Conservation (phyloP, 495 filamentous ascomycete species). For the Oleoguttula mirabilis region DNA sequence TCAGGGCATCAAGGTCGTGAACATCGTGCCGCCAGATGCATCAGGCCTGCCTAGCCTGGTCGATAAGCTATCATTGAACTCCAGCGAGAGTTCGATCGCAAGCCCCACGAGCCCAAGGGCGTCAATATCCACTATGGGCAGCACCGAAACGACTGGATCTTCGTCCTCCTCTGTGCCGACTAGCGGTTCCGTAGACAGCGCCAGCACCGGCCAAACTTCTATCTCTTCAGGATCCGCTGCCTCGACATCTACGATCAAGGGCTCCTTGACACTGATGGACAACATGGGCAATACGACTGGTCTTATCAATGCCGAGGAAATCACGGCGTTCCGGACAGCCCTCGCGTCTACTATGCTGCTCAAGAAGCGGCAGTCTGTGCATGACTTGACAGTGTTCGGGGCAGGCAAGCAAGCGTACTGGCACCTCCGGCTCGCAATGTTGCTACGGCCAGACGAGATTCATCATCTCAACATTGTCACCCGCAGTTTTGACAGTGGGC, state of each 20-base stretch:
- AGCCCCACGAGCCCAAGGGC: slow-evolving; percentile 2
- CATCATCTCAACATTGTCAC: slow-evolving; percentile 71
- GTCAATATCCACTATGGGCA: slow-evolving; percentile 20
- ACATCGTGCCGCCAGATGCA: slow-evolving; percentile 26
- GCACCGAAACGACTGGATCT: not conserved
- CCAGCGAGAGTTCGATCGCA: not conserved
- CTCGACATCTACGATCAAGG: slow-evolving; percentile 51
- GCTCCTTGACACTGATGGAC: slow-evolving; percentile 64
- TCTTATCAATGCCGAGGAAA: slow-evolving; percentile 68
- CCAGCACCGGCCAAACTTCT: slow-evolving; percentile 16
- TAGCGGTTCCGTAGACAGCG: slow-evolving; percentile 11
- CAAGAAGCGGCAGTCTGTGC: slow-evolving; percentile 52
- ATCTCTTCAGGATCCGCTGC: slow-evolving; percentile 27
- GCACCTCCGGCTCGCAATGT: slow-evolving; percentile 74
- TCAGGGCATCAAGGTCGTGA: slow-evolving; percentile 53
- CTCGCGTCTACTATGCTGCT: slow-evolving; percentile 67
- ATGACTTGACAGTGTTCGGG: slow-evolving; percentile 75
- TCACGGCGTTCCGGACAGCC: slow-evolving; percentile 91
- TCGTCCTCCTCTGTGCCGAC: slow-evolving; percentile 17
- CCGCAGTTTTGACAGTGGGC: slow-evolving; percentile 52
- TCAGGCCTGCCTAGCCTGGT: slow-evolving; percentile 11
- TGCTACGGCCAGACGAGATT: slow-evolving; percentile 59
- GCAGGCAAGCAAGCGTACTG: slow-evolving; percentile 84
- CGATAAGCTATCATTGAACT: slow-evolving; percentile 4
- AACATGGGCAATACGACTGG: slow-evolving; percentile 57